A percentile compares a stretch with the other conserved stretches of the same genome.
These are phyloP conservation scores for Withania somnifera DNA, from an alignment of 305 asterid species.

Conservation along the genomic window DNA sequence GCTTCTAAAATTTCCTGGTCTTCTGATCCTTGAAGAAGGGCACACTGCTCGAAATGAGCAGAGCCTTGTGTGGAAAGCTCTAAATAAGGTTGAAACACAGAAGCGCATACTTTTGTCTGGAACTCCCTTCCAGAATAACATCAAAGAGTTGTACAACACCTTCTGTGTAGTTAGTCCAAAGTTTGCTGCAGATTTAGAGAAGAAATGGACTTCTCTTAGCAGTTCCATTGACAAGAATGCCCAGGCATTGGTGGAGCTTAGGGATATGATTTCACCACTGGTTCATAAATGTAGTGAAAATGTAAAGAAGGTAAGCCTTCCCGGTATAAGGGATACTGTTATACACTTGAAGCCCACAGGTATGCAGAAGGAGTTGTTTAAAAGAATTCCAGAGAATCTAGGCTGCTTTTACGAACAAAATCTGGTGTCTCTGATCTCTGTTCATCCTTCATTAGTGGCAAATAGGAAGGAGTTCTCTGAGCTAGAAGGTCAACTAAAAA, in stretches of 20 bases:
- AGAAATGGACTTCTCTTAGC: constrained; percentile 9
- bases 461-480: background rate
- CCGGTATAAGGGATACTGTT: constrained; percentile 43
- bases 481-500: constrained; percentile 17
- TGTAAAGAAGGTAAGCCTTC: constrained; percentile 44
- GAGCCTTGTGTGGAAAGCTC: constrained; percentile 45
- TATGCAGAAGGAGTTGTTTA: constrained; percentile 37
- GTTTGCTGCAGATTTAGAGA: constrained; percentile 19
- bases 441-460: constrained; percentile 44
- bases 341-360: constrained; percentile 37
- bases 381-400: constrained; percentile 11
- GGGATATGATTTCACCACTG: constrained; percentile 33
- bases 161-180: constrained; percentile 54
- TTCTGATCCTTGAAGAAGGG: constrained; percentile 61
- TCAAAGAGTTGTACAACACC: constrained; percentile 59
- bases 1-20: constrained; percentile 40
- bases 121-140: constrained; percentile 73
- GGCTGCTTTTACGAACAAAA: constrained; percentile 20
- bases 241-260: constrained; percentile 31
- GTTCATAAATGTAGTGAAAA: constrained; percentile 58
- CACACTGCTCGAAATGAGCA: constrained; percentile 54
- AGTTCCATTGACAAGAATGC: constrained; percentile 8
- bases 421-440: constrained; percentile 38
- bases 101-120: constrained; percentile 60
- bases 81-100: constrained; percentile 31